phyloP scores from a whole-genome alignment of 2,329 filamentous ascomycete genomes.

The Aspergillus quadricinctus region DNA sequence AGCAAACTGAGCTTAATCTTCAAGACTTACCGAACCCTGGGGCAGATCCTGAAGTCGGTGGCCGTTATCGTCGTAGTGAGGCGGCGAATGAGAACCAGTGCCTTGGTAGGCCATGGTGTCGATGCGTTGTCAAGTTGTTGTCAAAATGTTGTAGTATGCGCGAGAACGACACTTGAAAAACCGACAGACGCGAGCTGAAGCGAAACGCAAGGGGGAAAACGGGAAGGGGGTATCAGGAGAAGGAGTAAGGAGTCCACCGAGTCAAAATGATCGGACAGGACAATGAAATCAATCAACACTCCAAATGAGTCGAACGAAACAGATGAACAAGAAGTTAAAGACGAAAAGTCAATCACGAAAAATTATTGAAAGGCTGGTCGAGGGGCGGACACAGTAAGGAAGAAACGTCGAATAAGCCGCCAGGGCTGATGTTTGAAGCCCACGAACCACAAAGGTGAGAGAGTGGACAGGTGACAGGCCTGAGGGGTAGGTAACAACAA shows the following conservation, averaged over 20 bases:
- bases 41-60: slow-evolving; percentile 66
- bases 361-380: slow-evolving; percentile 8
- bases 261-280: slow-evolving; percentile 12
- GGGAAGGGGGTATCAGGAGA: slow-evolving; percentile 19
- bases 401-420: slow-evolving; percentile 21
- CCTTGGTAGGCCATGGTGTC: slow-evolving; percentile 62
- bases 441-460: slow-evolving; percentile 10
- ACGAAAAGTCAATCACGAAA: slow-evolving; percentile 11
- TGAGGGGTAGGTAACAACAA: not conserved
- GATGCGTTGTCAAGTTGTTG: slow-evolving; percentile 8
- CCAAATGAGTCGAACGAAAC: slow-evolving; percentile 2
- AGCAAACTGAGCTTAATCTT: too few relatives aligned
- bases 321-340: slow-evolving; percentile 10
- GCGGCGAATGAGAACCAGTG: slow-evolving; percentile 43
- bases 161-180: slow-evolving; percentile 9
- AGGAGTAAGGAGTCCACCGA: slow-evolving; percentile 8
- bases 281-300: slow-evolving; percentile 1
- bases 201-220: slow-evolving; percentile 15
- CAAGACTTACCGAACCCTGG: slow-evolving; percentile 51
- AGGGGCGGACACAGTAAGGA: slow-evolving; percentile 14
- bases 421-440: slow-evolving; percentile 20
- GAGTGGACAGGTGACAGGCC: slow-evolving; percentile 6
- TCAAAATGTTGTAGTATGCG: slow-evolving; percentile 4
- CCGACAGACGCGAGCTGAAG: slow-evolving; percentile 9
- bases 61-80: slow-evolving; percentile 56